A percentile compares a stretch with the other conserved stretches of the same genome.
Evolutionary conservation across 768 basidiomycete species (phyloP).

Genomic region (Gloeophyllum trabeum): DNA sequence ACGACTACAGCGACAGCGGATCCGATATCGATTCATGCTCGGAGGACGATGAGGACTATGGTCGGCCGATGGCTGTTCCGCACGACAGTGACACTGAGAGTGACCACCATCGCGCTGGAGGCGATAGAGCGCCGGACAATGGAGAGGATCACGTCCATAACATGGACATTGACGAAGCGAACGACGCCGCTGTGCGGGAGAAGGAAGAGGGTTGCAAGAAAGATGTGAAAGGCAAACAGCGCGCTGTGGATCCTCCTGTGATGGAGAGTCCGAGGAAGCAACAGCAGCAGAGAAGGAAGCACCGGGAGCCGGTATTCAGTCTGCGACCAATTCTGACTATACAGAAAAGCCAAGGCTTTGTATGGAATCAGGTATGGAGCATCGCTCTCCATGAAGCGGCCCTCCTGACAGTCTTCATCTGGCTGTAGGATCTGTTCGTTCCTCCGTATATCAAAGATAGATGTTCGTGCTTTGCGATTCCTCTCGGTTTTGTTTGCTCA

Average conservation of each 20-base stretch:
- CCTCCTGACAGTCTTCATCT: slow-evolving; percentile 2
- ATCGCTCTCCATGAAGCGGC: background rate
- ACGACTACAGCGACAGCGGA: slow-evolving; percentile 43
- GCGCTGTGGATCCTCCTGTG: slow-evolving; percentile 53
- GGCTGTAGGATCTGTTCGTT: slow-evolving; percentile 65
- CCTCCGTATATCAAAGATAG: slow-evolving; percentile 86
- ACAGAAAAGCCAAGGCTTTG: slow-evolving; percentile 79
- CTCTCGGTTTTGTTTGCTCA: too few species aligned
- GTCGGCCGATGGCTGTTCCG: slow-evolving; percentile 13
- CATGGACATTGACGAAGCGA: slow-evolving; percentile 40
- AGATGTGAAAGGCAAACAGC: slow-evolving; percentile 74
- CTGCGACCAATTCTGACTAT: slow-evolving; percentile 81
- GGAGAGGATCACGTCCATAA: slow-evolving; percentile 16
- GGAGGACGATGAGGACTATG: slow-evolving; percentile 65
- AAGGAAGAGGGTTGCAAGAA: slow-evolving; percentile 32
- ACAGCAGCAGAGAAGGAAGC: slow-evolving; percentile 41
- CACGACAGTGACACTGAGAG: slow-evolving; percentile 13
- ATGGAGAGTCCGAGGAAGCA: slow-evolving; percentile 32
- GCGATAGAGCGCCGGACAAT: slow-evolving; percentile 1
- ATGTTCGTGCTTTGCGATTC: slow-evolving; percentile 59
- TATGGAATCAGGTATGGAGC: slow-evolving; percentile 74
- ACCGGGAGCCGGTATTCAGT: slow-evolving; percentile 42
- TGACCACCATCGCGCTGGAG: slow-evolving; percentile 6
- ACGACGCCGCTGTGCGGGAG: slow-evolving; percentile 23
- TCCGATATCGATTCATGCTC: slow-evolving; percentile 52